phyloP scores from a whole-genome alignment of 345 rosid species.

The Gossypium arboreum region DNA sequence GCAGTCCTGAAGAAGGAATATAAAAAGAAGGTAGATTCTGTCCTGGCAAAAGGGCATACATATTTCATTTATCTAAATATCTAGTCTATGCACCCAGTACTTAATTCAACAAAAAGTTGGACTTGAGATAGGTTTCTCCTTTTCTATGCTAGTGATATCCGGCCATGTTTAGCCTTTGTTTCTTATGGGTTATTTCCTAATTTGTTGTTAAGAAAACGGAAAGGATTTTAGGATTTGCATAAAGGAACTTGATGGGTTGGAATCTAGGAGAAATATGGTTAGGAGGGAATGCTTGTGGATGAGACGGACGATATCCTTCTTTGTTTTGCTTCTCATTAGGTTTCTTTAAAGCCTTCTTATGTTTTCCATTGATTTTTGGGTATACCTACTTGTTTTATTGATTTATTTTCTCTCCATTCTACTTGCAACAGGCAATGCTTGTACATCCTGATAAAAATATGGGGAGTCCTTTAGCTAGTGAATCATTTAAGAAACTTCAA shows the following conservation, averaged over 20 bases:
- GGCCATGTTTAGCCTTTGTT: constrained; percentile 10
- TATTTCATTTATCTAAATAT: constrained; percentile 6
- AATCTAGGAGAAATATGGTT: background rate
- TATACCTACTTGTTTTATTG: background rate
- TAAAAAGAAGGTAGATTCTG: constrained; percentile 62
- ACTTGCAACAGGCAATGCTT: constrained; percentile 75
- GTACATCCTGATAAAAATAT: constrained; percentile 99
- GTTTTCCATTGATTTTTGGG: background rate
- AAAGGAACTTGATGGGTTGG: background rate
- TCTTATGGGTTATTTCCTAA: background rate
- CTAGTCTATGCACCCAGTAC: background rate
- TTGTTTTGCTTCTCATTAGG: background rate
- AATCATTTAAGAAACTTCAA: constrained; percentile 96
- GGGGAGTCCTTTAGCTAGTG: constrained; percentile 93
- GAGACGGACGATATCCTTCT: background rate
- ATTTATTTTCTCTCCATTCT: constrained; percentile 8
- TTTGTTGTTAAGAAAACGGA: background rate
- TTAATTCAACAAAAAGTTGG: background rate
- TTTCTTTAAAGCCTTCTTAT: background rate
- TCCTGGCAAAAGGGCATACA: background rate
- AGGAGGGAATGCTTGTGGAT: background rate
- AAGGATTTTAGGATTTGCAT: background rate
- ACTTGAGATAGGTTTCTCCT: background rate
- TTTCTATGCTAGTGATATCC: background rate
- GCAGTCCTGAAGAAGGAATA: constrained; percentile 74